These are phyloP conservation scores for Termitomyces titanicus DNA, from an alignment of 768 basidiomycete species.

Conservation along the genomic window DNA sequence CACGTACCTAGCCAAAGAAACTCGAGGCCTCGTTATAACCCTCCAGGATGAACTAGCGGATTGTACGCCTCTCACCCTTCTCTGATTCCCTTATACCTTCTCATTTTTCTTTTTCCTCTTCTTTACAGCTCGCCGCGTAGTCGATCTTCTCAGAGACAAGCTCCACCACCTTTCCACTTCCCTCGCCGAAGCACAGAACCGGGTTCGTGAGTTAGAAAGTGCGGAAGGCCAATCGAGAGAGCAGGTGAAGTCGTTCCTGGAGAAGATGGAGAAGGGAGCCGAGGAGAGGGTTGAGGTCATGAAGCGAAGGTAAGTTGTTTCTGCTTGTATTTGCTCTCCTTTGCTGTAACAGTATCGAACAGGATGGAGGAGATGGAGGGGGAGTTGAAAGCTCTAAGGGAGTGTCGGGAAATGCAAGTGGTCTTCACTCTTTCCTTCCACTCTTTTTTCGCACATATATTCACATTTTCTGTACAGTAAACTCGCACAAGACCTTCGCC, in stretches of 20 bases:
- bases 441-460: background rate
- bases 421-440: background rate
- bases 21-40: constrained; percentile 19
- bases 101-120: background rate
- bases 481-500: background rate
- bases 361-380: background rate
- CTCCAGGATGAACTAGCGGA: constrained; percentile 25
- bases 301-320: background rate
- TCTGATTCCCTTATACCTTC: background rate
- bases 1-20: constrained; percentile 18
- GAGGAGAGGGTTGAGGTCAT: background rate
- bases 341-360: background rate
- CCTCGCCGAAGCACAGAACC: constrained; percentile 28
- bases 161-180: constrained; percentile 29
- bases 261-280: background rate
- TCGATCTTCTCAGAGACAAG: constrained; percentile 37
- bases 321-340: background rate
- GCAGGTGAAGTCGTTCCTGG: constrained; percentile 16
- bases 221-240: constrained; percentile 20
- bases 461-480: background rate
- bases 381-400: background rate
- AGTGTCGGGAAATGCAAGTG: background rate
- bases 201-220: constrained; percentile 32
- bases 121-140: constrained; percentile 31
- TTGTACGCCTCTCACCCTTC: constrained; percentile 17